A percentile compares a stretch with the other conserved stretches of the same genome.
Conservation (phyloP, 441 rosid species). For the Sinapis alba region DNA sequence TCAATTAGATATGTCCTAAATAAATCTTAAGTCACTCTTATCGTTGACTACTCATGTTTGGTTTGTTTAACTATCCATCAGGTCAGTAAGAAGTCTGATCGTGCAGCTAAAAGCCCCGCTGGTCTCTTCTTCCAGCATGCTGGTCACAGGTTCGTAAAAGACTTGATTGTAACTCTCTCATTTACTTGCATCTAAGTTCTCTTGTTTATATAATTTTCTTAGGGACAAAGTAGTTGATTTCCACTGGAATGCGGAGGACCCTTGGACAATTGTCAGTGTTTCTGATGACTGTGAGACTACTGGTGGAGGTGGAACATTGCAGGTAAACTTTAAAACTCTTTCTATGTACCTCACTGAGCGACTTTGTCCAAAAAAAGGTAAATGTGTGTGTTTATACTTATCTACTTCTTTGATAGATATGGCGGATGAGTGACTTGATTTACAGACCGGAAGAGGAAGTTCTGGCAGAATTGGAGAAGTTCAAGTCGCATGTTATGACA, state of each 20-base stretch:
- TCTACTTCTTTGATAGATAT: slow-evolving; percentile 54
- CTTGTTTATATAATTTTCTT: background rate
- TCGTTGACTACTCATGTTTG: slow-evolving; percentile 6
- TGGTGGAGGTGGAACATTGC: slow-evolving; percentile 98
- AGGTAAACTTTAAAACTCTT: slow-evolving; percentile 47
- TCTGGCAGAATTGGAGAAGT: slow-evolving; percentile 86
- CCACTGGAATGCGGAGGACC: slow-evolving; percentile 94
- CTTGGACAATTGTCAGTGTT: slow-evolving; percentile 98
- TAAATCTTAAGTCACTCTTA: background rate
- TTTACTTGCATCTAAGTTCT: slow-evolving; percentile 2
- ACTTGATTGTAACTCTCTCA: background rate
- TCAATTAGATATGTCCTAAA: slow-evolving; percentile 3
- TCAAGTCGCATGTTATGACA: slow-evolving; percentile 81
- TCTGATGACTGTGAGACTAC: slow-evolving; percentile 95
- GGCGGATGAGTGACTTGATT: slow-evolving; percentile 97
- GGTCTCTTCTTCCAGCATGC: slow-evolving; percentile 99
- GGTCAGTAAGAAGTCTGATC: slow-evolving; percentile 81
- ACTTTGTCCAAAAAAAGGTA: background rate
- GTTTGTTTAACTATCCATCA: slow-evolving; percentile 35
- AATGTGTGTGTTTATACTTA: background rate
- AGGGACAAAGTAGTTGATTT: slow-evolving; percentile 99
- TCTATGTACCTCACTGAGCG: background rate
- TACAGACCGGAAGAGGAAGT: slow-evolving; percentile 98
- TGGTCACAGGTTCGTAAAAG: slow-evolving; percentile 77
- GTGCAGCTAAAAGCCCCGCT: slow-evolving; percentile 61